These are phyloP conservation scores for Neurospora sp. DNA, from an alignment of 495 filamentous ascomycete genomes.

Conservation along the genomic window DNA sequence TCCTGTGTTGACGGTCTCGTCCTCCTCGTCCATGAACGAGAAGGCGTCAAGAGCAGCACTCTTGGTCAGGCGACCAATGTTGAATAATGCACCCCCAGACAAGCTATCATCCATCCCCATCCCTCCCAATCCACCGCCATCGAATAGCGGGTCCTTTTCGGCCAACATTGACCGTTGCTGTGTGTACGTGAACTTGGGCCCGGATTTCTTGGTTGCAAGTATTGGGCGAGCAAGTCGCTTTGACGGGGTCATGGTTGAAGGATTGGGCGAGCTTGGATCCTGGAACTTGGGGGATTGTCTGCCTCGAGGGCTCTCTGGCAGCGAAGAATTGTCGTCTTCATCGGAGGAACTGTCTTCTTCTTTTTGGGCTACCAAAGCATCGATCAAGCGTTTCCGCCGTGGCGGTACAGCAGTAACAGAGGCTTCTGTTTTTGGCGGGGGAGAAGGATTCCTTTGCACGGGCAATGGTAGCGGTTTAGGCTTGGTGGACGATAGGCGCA, in stretches of 20 bases:
- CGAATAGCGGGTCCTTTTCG: conserved; percentile 29
- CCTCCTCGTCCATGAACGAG: conserved; percentile 33
- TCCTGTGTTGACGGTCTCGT: conserved; percentile 45
- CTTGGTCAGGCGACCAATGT: conserved; percentile 27
- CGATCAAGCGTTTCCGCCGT: conserved; percentile 43
- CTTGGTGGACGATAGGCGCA: conserved; percentile 24
- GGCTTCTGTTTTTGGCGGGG: background rate
- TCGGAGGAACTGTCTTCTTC: conserved; percentile 12
- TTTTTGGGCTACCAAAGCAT: conserved; percentile 41
- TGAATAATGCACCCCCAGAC: conserved; percentile 28
- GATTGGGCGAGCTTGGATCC: conserved; percentile 9
- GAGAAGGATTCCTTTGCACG: conserved; percentile 7
- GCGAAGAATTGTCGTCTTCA: conserved; percentile 6
- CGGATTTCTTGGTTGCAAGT: conserved; percentile 14
- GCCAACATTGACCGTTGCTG: conserved; percentile 38
- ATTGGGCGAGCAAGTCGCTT: conserved; percentile 9
- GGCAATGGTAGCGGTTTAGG: conserved; percentile 3
- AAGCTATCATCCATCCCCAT: conserved; percentile 19
- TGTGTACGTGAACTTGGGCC: conserved; percentile 38
- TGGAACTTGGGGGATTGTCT: conserved; percentile 3
- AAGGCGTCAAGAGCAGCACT: conserved; percentile 18
- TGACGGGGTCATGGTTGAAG: background rate
- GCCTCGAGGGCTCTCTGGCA: background rate
- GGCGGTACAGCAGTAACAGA: background rate
- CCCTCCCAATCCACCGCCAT: conserved; percentile 13